Percentiles rank a stretch among this genome's conserved stretches.
phyloP scores from a whole-genome alignment of 202 grass and related monocot species.

The Saccharum hybrid region DNA sequence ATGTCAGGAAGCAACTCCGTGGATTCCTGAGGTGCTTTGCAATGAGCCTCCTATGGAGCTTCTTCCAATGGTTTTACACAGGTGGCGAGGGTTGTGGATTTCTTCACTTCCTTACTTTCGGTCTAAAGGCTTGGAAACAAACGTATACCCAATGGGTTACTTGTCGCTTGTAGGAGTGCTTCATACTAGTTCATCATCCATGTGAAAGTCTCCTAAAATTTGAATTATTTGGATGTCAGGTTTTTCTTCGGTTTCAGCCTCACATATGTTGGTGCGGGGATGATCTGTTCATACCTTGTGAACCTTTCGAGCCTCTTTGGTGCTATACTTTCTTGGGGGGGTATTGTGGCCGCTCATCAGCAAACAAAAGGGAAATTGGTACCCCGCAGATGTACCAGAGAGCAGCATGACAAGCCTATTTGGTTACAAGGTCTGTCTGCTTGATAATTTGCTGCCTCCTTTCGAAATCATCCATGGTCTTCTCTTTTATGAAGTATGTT shows the following conservation, averaged over 20 bases:
- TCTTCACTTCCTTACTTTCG: conserved; percentile 88
- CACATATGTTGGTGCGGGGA: conserved; percentile 83
- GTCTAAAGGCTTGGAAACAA: conserved; percentile 88
- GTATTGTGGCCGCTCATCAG: conserved; percentile 87
- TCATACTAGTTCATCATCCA: conserved; percentile 10
- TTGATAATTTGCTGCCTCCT: neutral
- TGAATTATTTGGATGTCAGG: conserved; percentile 41
- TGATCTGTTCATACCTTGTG: conserved; percentile 91
- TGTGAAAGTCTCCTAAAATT: neutral
- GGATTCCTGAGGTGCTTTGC: conserved; percentile 68
- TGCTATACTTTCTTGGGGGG: conserved; percentile 81
- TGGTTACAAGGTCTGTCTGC: conserved; percentile 89
- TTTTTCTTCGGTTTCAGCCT: conserved; percentile 93
- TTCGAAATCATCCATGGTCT: neutral
- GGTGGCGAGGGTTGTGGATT: conserved; percentile 81
- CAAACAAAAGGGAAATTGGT: conserved; percentile 79
- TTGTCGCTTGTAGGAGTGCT: conserved; percentile 4
- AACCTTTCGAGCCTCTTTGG: conserved; percentile 76
- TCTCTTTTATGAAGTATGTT: neutral
- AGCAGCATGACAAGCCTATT: conserved; percentile 82
- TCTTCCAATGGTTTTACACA: conserved; percentile 92
- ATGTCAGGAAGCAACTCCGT: conserved; percentile 65
- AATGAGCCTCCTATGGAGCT: conserved; percentile 79
- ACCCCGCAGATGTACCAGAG: conserved; percentile 57
- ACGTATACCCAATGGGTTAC: conserved; percentile 54